These are phyloP conservation scores for Tolypocladium ovalisporum DNA, from an alignment of 2,329 filamentous ascomycete genomes.

Conservation along the genomic window DNA sequence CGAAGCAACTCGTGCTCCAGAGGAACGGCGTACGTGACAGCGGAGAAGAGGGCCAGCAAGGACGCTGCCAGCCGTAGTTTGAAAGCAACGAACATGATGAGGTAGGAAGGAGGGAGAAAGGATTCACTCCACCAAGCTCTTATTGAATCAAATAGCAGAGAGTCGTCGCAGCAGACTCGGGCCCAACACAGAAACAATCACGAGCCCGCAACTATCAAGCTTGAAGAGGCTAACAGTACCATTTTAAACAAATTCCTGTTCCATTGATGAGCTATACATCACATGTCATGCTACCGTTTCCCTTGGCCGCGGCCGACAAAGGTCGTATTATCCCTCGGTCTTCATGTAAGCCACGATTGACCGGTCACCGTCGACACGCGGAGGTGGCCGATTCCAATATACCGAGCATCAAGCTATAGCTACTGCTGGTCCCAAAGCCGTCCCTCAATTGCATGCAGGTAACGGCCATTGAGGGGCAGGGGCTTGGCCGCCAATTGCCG, in stretches of 20 bases:
- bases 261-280: neutral
- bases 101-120: too few relatives aligned
- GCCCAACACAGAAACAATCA: neutral
- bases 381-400: neutral
- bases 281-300: neutral
- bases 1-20: neutral
- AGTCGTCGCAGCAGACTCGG: neutral
- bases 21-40: neutral
- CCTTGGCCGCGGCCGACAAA: neutral
- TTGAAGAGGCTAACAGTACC: neutral
- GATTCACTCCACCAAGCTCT: neutral
- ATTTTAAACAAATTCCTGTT: too few relatives aligned
- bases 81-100: neutral
- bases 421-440: neutral
- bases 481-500: neutral
- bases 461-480: neutral
- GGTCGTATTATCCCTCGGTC: neutral
- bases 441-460: neutral
- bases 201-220: too few relatives aligned
- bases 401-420: too few relatives aligned
- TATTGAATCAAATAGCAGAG: neutral
- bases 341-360: neutral
- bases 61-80: neutral
- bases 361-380: neutral
- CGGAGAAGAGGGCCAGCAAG: neutral